Evolutionary conservation across 2,329 filamentous ascomycete genomes (phyloP), one percentile per base, ranked within the genome.

Genomic region (Xylaria sp.): DNA sequence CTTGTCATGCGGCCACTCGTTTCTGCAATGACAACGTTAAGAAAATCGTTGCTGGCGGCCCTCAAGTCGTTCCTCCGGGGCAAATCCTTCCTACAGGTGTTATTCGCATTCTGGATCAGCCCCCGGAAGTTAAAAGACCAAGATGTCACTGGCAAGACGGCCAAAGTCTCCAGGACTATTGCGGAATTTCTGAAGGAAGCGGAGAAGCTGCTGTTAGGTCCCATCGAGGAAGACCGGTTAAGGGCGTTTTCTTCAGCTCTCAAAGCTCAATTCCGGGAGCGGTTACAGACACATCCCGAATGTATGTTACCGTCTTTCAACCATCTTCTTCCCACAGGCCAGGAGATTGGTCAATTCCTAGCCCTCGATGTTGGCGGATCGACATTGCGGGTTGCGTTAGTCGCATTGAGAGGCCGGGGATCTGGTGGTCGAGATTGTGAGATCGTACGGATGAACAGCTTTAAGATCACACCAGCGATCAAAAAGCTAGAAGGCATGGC

Each of bases 301-400:
- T 89, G 85, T 77, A 91, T 91, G 89, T 83, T 91, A 23, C 89
- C 89, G 1, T 90, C 89, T 13, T 91, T 89, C 81, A 91, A 87
- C 81, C 86, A 90, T 73, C 85, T 88, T 72, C 82, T 92, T 6
- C 90, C 90, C 1, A 84, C 80, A n/a, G 90, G 90, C 61, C 77
- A 82, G 56, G 90, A 91, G 75, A 78, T 76, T 52, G 90, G 90
- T 31, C 85, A 84, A 62, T 91, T 85, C 76, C 81, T 92, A 63
- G 88, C 89, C 25, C 81, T 91, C 46, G 90, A 92, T 77, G 88
- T 92, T n/a, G 90, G 90, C 46, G 90, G 90, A 1, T 91, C 90
- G 46, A 92, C 89, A 12, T 81, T 92, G 69, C 84, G 90, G 62
- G 88, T 92, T 37, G 90, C 88, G 6, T 76, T 92, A 73, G 88